phyloP scores from a whole-genome alignment of 768 basidiomycete species.

The Phylloporus sp. region DNA sequence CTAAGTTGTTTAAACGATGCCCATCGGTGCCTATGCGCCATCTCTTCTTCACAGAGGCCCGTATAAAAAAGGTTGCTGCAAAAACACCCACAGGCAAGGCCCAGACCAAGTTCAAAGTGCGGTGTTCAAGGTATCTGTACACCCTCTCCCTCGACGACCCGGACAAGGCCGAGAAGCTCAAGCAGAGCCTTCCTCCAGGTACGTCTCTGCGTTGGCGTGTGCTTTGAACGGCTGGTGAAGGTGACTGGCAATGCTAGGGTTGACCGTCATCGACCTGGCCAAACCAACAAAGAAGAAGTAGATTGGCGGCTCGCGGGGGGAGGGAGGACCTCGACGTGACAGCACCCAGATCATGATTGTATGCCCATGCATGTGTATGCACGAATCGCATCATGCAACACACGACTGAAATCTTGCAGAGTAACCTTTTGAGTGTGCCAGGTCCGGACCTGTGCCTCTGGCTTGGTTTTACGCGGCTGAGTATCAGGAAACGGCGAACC shows the following conservation, averaged over 20 bases:
- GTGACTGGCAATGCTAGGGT: slow-evolving; percentile 43
- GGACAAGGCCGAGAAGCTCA: slow-evolving; percentile 98
- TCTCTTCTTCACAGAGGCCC: slow-evolving; percentile 92
- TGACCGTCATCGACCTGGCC: slow-evolving; percentile 68
- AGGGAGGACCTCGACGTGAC: slow-evolving; percentile 4
- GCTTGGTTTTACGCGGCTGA: neutral
- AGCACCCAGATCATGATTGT: slow-evolving; percentile 15
- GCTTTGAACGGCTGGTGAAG: neutral
- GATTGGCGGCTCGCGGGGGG: slow-evolving; percentile 14
- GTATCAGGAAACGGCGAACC: too few relatives aligned
- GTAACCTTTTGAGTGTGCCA: neutral
- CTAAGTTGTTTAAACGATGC: neutral
- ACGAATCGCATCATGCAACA: slow-evolving; percentile 14
- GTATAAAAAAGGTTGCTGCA: slow-evolving; percentile 92
- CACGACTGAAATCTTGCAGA: slow-evolving; percentile 1
- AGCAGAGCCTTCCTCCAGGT: slow-evolving; percentile 95
- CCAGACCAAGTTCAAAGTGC: slow-evolving; percentile 97
- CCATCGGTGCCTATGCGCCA: slow-evolving; percentile 6
- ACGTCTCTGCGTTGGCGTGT: slow-evolving; percentile 27
- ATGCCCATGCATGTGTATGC: slow-evolving; percentile 21
- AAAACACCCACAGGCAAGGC: slow-evolving; percentile 66
- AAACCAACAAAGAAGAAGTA: slow-evolving; percentile 66
- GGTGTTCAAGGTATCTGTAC: slow-evolving; percentile 96
- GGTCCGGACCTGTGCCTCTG: neutral
- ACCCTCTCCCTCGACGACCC: slow-evolving; percentile 94